Evolutionary conservation across 202 grass and related monocot genomes (phyloP), one percentile per base, ranked within the genome.

Genomic region (Setaria viridis): DNA sequence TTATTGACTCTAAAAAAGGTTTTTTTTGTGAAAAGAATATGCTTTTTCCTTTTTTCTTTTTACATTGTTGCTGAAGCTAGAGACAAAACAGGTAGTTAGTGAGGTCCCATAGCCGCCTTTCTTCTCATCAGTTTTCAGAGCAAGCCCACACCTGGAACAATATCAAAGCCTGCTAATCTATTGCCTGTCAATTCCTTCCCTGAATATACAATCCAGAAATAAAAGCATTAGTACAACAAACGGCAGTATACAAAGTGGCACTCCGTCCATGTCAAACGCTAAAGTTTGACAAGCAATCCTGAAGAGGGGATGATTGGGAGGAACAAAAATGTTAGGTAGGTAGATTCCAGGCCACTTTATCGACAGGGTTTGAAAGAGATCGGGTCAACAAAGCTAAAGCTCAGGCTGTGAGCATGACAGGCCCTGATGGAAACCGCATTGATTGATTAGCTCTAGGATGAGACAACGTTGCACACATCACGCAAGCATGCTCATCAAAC

Each of bases 401-500:
- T 7, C 70, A 16, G 41, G 42, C 50, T 30, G 21, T 16, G 70
- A 80, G 33, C 32, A 56, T 15, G 51, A 39, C 79, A 69, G 17
- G 13, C 20, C 79, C 48, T 67, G 74, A 83, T 12, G 60, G 9
- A 45, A 77, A 74, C 48, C 42, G 45, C 25, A 25, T 25, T 25
- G 49, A 14, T 20, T 19, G 30, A 43, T 76, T 63, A 46, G 79
- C 53, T 70, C 42, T 32, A 83, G 55, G 80, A 21, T 37, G 15
- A 47, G 85, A 87, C 70, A 76, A 56, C 6, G 54, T 76, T 68
- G 76, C 80, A 58, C 30, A 53, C 85, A 80, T 90, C 75, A 62
- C 7, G 30, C 68, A 11, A 32, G 13, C 25, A 20, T 57, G 57
- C 67, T 80, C 79, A 48, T 77, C 73, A 57, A 14, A 16, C 29